These are phyloP conservation scores for Skeletonema potamos DNA, from an alignment of 108 stramenopile genomes.

Conservation along the genomic window DNA sequence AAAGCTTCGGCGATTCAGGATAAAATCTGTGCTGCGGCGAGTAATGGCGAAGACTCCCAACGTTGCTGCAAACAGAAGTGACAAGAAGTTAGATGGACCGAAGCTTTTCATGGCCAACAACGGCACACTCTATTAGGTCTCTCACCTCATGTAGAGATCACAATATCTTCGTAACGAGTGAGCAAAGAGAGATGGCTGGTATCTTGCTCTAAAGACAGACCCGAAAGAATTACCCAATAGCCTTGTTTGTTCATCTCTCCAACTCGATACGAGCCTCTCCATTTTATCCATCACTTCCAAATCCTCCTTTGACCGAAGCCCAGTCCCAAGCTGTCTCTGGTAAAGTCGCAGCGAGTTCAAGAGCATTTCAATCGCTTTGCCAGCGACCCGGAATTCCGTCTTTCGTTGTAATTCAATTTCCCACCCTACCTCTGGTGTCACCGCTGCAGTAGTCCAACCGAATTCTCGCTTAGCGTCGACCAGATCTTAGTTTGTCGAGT, in stretches of 20 bases:
- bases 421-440: constrained; percentile 74
- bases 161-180: constrained; percentile 47
- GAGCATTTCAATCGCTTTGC: constrained; percentile 73
- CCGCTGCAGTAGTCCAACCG: constrained; percentile 91
- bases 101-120: not conserved
- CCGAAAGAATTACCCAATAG: constrained; percentile 87
- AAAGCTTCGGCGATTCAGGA: constrained; percentile 71
- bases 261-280: constrained; percentile 72
- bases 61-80: constrained; percentile 19
- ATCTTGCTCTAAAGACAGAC: constrained; percentile 81
- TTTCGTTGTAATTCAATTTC: constrained; percentile 66
- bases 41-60: constrained; percentile 70
- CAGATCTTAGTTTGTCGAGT: constrained; percentile 57
- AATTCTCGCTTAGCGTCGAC: constrained; percentile 94
- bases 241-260: constrained; percentile 75
- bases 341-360: constrained; percentile 61
- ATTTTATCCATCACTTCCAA: constrained; percentile 61
- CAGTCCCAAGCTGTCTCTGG: constrained; percentile 65
- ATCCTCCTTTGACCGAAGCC: constrained; percentile 58
- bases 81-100: not conserved
- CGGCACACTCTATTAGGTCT: not conserved
- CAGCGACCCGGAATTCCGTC: constrained; percentile 55
- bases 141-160: constrained; percentile 47
- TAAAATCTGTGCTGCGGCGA: constrained; percentile 87
- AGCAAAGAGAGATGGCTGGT: constrained; percentile 66